phyloP scores from a whole-genome alignment of 2,329 filamentous ascomycete species.

The Byssothecium circinans region DNA sequence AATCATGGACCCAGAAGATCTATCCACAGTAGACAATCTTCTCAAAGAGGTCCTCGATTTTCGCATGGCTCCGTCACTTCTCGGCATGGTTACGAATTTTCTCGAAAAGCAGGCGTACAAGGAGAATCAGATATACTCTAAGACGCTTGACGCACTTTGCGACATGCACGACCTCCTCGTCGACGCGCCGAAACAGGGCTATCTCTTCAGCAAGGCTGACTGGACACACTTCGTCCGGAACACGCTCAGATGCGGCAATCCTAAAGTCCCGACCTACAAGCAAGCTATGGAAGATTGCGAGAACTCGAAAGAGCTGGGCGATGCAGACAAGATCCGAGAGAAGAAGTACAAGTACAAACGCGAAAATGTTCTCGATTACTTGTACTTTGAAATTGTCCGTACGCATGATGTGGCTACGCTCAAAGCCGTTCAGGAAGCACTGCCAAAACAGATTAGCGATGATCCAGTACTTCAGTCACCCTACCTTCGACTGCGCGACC shows the following conservation, averaged over 20 bases:
- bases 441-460: slow-evolving; percentile 21
- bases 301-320: slow-evolving; percentile 15
- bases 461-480: slow-evolving; percentile 7
- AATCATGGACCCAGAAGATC: slow-evolving; percentile 36
- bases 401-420: slow-evolving; percentile 39
- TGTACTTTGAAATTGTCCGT: slow-evolving; percentile 60
- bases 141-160: slow-evolving; percentile 28
- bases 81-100: slow-evolving; percentile 66
- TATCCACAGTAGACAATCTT: slow-evolving; percentile 49
- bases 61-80: slow-evolving; percentile 57
- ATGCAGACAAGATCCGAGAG: slow-evolving; percentile 18
- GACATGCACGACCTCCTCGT: slow-evolving; percentile 51
- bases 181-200: slow-evolving; percentile 51
- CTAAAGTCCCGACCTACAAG: slow-evolving; percentile 46
- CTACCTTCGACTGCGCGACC: slow-evolving; percentile 3
- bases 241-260: slow-evolving; percentile 58
- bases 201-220: slow-evolving; percentile 50
- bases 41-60: slow-evolving; percentile 60
- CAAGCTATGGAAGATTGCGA: slow-evolving; percentile 30
- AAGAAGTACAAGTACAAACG: slow-evolving; percentile 23
- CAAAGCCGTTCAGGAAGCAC: slow-evolving; percentile 21
- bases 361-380: slow-evolving; percentile 62
- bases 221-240: slow-evolving; percentile 58
- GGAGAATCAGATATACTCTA: slow-evolving; percentile 32
- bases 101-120: slow-evolving; percentile 65